Base-by-base conservation (phyloP, 371 early-diverging fungal species). In the Furculomyces boomerangus region DNA sequence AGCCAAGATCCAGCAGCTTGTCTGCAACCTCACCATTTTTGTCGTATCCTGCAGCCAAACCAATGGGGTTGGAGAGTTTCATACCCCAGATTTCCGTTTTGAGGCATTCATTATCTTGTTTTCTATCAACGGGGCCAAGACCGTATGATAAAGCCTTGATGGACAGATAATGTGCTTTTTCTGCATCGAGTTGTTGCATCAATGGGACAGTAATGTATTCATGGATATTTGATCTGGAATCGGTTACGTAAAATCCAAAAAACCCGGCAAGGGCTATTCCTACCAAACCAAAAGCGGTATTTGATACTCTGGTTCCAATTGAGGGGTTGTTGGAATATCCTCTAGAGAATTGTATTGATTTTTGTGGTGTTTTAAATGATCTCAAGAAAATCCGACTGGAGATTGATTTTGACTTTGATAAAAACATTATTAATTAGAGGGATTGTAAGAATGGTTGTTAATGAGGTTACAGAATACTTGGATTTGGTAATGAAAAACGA, bases 11-110 rank as follows among this genome's bases (percentile, higher is more conserved):
- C 48, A 85, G 75, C 58, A 88, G 61, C 45, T 76, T 69, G 60
- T 88, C 89, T 28, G 87, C 71, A 7, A 81, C 86, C 64, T 86
- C 84, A 13, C 72, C 88, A 64, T 90, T 74, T 70, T 90, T 90
- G 67, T 88, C 88, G 55, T 76, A 90, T 14, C 90, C 90, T 18
- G 90, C 90, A 2, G 90, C 87, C 52, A 90, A 60, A 3, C 88
- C 86, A 18, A 90, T 61, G 0, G 89, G 89, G 67, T 86, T 88
- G 10, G 68, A 53, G 50, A 88, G 32, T 14, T 54, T 68, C 60
- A 78, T 76, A 44, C 80, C 81, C 74, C 76, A 86, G 41, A 85
- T 60, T 73, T 54, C 13, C 74, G 35, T 63, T 37, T 63, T 65
- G 30, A 84, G 65, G 10, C 60, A 64, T 49, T 78, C 76, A 7